Base-by-base conservation (phyloP, 2,329 filamentous ascomycete genomes). In the Lachnellula willkommii region DNA sequence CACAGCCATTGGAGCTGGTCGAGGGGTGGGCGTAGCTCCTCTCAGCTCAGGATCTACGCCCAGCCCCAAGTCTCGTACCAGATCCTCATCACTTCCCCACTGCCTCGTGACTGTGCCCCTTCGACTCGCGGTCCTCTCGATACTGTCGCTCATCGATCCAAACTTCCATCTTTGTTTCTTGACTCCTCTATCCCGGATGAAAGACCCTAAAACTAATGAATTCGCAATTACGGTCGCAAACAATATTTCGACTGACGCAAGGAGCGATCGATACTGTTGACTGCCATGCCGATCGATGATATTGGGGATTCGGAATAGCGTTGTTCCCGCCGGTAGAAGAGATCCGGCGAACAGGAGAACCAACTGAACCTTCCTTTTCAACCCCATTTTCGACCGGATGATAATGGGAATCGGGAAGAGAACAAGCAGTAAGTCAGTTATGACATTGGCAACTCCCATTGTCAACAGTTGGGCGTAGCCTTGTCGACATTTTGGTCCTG, bases 361-460 rank as follows among this genome's bases (percentile, higher is more conserved):
- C 12, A 97, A 83, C 58, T 89, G 88, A 11, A 91, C 62, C 72
- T 96, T 96, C 61, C 89, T 85, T 70, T 86, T 89, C 20, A 86
- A 65, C 0, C 79, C 77, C 84, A 96, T 93, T 12, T 83, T 79
- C 47, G 90, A 94, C 51, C 81, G 79, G 36, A 95, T 71, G 57
- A 97, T 91, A 64, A 97, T 89, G 0, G 92, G 89, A 26, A 96
- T 88, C 0, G 94, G 94, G 62, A 96, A 96, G 52, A 88, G 79
- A 62, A 97, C 84, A 9, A 99, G 83, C 0, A 96, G 76, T 2
- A 96, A 73, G 69, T 99, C 94, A 15, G 93, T 96, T 35, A 95
- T 74, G 58, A 96, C 85, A 68, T 96, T 94, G 71, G 88, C 89
- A 5, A 82, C 79, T n/a, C 90, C 90, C 87, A 96, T 94, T 28